Evolutionary conservation across 2,329 filamentous ascomycete genomes (phyloP).

Genomic region (Penicillium sp.): DNA sequence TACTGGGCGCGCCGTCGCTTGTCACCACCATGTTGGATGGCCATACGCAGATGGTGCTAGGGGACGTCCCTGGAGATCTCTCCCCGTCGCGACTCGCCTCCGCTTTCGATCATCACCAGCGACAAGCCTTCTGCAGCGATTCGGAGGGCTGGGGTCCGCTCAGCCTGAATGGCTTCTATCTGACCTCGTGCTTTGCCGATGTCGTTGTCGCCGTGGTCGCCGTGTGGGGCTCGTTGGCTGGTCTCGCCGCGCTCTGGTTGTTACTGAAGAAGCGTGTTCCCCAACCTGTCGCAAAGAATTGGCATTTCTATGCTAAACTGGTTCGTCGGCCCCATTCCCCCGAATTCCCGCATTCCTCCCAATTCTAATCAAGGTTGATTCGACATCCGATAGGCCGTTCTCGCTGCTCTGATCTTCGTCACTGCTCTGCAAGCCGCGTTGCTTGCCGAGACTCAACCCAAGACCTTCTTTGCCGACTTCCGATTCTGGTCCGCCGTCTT

Average conservation of each 20-base stretch:
- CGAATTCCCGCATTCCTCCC: background rate
- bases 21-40: slow-evolving; percentile 37
- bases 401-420: slow-evolving; percentile 68
- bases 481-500: slow-evolving; percentile 78
- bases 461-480: slow-evolving; percentile 77
- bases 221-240: slow-evolving; percentile 75
- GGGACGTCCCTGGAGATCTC: slow-evolving; percentile 32
- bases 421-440: slow-evolving; percentile 72
- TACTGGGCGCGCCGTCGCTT: slow-evolving; percentile 26
- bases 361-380: background rate
- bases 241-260: slow-evolving; percentile 77
- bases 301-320: slow-evolving; percentile 92
- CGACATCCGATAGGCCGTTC: slow-evolving; percentile 54
- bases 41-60: slow-evolving; percentile 38
- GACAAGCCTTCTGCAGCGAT: slow-evolving; percentile 81
- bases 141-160: slow-evolving; percentile 93
- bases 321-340: slow-evolving; percentile 52
- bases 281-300: slow-evolving; percentile 73
- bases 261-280: slow-evolving; percentile 70
- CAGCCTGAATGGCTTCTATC: slow-evolving; percentile 84
- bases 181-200: slow-evolving; percentile 97
- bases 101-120: slow-evolving; percentile 29
- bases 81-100: slow-evolving; percentile 29
- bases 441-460: slow-evolving; percentile 70
- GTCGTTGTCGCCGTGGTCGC: slow-evolving; percentile 81